Evolutionary conservation across 768 basidiomycete species (phyloP), one percentile per base, ranked within the genome.

Genomic region (Calocybe indica): DNA sequence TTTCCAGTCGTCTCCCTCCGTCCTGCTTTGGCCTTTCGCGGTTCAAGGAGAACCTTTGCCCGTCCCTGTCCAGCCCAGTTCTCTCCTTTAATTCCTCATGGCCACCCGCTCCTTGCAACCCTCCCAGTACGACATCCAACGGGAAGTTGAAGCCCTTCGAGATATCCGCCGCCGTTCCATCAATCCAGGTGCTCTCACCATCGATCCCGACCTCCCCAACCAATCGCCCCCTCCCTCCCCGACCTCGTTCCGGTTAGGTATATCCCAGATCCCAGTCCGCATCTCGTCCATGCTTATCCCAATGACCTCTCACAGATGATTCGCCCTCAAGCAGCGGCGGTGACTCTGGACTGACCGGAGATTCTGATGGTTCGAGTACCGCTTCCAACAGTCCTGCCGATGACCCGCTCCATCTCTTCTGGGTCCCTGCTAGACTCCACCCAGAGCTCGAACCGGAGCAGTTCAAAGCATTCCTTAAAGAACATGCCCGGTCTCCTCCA

Each of bases 361-460:
- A 52, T 48, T 53, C 58, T 13, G 52, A 57, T 42, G 64, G 66
- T 37, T 28, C 54, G 11, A 51, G 48, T 40, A 48, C 55, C 35
- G 54, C 54, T 37, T 56, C 68, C 48, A 71, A 69, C 54, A 69
- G 63, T 40, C 68, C 66, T 60, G 63, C 76, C 35, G 83, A 89
- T 57, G 90, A 95, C 69, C 85, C 89, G 2, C 83, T 85, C 58
- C 88, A 92, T 65, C 80, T 97, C 54, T 98, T 98, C 75, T 99
- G 96, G 96, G 92, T 99, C 29, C 96, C 96, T 45, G 96, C 96
- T 11, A 81, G 86, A 49, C 74, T 97, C 33, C 96, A 98, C 63
- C 96, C 96, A 30, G 96, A 99, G 72, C 89, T 99, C 59, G 95
- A 94, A 0, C 96, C 96, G 15, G 87, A 83, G 40, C 93, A 98